Base-by-base conservation (phyloP, 2,329 filamentous ascomycete genomes). In the Rutstroemia sp. region DNA sequence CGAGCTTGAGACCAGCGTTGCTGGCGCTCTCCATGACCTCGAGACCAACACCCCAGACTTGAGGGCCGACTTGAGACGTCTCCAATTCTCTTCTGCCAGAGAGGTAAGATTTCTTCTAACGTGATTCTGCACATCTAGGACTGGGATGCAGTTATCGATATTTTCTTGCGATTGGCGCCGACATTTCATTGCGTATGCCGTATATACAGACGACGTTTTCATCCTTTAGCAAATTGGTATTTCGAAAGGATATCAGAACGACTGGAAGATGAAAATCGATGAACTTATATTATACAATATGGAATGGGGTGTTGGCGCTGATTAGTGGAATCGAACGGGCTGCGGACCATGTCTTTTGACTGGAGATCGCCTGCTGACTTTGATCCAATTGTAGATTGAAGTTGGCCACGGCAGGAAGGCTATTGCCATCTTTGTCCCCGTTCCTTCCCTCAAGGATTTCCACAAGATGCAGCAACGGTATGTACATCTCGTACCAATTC, bases 321-420 rank as follows among this genome's bases (percentile, higher is more conserved):
- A 61, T 67, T 23, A 64, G 74, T 75, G 81, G 82, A 85, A 82
- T 81, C 81, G 83, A 82, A 84, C 83, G 83, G 83, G 83, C 84
- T 85, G 83, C 83, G 83, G 83, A 86, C 83, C 83, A 86, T 79
- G 63, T 62, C 58, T 39, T 56, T 61, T 53, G 38, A 60, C 80
- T 84, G 83, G 83, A 86, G 83, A 80, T 86, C 83, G 83, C 83
- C 84, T 83, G 83, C 83, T 86, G 82, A 86, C 80, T 85, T 69
- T 78, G 68, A 77, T 84, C 80, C 48, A 59, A 81, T 82, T 72
- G 16, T 80, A 99, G 94, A 94, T 99, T 84, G 94, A 99, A 85
- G 92, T 97, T 81, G 94, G 94, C 83, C 92, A 97, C 84, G 94
- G 94, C 87, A 96, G 96, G 87, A 99, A 97, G 88, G 94, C 94